phyloP scores from a whole-genome alignment of 371 early-diverging fungal genomes.

The Fennellomyces sp. region DNA sequence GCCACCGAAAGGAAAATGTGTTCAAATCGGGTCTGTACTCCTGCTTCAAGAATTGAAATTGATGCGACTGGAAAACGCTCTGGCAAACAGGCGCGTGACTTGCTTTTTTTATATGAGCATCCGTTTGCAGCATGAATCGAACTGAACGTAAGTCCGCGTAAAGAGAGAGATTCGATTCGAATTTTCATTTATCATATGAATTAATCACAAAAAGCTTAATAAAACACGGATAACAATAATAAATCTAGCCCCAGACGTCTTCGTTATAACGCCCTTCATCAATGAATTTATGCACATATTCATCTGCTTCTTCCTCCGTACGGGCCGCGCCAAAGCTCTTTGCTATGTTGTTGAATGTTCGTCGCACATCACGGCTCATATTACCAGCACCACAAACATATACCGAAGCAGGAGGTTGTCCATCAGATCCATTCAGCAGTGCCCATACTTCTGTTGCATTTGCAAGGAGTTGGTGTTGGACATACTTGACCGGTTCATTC shows the following conservation, averaged over 20 bases:
- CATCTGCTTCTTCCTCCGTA: slow-evolving; percentile 35
- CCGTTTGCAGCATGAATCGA: too few species aligned
- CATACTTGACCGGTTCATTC: slow-evolving; percentile 32
- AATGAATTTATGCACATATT: slow-evolving; percentile 21
- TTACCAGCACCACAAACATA: slow-evolving; percentile 49
- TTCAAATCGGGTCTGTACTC: too few species aligned
- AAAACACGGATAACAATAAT: not conserved
- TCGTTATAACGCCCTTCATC: slow-evolving; percentile 45
- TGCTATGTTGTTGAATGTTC: slow-evolving; percentile 35
- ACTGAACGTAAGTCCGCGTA: too few species aligned
- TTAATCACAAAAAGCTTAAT: not conserved
- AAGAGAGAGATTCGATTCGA: slow-evolving; percentile 1
- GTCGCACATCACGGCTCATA: slow-evolving; percentile 52
- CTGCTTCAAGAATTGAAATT: too few species aligned
- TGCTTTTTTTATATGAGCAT: too few species aligned
- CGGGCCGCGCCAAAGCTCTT: slow-evolving; percentile 39
- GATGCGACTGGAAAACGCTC: too few species aligned
- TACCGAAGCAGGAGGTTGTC: slow-evolving; percentile 28
- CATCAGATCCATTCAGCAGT: slow-evolving; percentile 19
- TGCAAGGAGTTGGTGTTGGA: slow-evolving; percentile 45
- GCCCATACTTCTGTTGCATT: slow-evolving; percentile 39
- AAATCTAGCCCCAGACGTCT: slow-evolving; percentile 55
- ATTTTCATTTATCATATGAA: too few species aligned
- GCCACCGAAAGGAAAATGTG: too few species aligned
- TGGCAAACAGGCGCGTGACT: too few species aligned